Base-by-base conservation (phyloP, 2,329 filamentous ascomycete species). In the Fusarium odoratissimum region DNA sequence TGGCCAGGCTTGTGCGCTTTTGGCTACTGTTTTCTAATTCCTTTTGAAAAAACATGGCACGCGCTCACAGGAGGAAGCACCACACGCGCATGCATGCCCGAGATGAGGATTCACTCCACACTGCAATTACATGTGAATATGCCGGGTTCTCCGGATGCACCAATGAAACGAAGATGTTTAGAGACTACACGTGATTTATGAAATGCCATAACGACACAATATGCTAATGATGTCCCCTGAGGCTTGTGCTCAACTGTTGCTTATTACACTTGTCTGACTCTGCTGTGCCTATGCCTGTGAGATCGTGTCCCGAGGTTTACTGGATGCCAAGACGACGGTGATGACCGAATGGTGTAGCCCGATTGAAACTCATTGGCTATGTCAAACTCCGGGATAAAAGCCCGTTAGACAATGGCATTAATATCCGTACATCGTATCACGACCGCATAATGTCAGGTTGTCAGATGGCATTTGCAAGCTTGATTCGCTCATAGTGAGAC, bases 61-160 rank as follows among this genome's bases (percentile, higher is more conserved):
- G 48, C 66, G 44, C 58, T 67, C 52, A 45, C 44, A 73, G 57
- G 70, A 70, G 38, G 40, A 61, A 54, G 56, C 45, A 68, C 56
- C 57, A 38, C 57, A 45, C 41, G 40, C 51, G 35, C 46, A 69
- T 63, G 49, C 57, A 73, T 45, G 60, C n/a, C 67, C 62, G 66
- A 77, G 69, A 71, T 74, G 67, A 74, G 62, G 58, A 35, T 57
- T 60, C 57, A 48, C 41, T 63, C n/a, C 25, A 44, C 57, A 73
- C 71, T 74, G 66, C 78, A 80, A 76, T 77, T 74, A 69, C 79
- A 80, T 81, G 80, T 81, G 80, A 81, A 80, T 77, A 73, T 76
- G 19, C 75, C 76, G 75, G 71, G 52, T 28, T 49, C 55, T 44
- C 62, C 56, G 54, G 31, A 19, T 44, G 46, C 55, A 57, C 76